Base-by-base conservation (phyloP, 2,329 filamentous ascomycete species). In the Ophiostoma himal-ulmi region DNA sequence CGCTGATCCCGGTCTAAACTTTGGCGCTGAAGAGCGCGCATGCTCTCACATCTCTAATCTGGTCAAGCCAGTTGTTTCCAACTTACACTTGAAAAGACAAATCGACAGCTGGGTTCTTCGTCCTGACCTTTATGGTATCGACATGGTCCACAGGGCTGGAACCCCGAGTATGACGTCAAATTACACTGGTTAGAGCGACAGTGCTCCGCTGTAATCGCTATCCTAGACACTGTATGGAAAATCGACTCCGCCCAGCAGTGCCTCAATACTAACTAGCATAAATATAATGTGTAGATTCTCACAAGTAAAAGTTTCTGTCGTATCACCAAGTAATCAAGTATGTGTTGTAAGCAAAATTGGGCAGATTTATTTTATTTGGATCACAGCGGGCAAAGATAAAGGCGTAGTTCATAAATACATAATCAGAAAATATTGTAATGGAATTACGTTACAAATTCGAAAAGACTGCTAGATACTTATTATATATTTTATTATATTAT, bases 191-290 rank as follows among this genome's bases (percentile, higher is more conserved):
- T 39, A 10, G 17, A 26, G 20, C 62, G 11, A 11, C 6, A 39
- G 62, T 22, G 36, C 62, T 65, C 36, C 36, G 36, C 62, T 65
- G 36, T 65, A 7, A 13, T 39, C 13, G 7, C 36, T 39, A 17
- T 60, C 20, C 22, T 65, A 37, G 57, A 64, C 34, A 37, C 8
- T 7, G 7, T 57, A 37, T 64, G 34, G 30, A 65, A 65, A 39
- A 65, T 36, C 34, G 17, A 41, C 36, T 65, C 62, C 20, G 62
- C 62, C 62, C 62, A 65, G 36, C 62, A 65, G 36, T 26, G 62
- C 62, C 62, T 65, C 62, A 62, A 62, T 62, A 4, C 7, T 7
- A 17, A 13, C 11, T 8, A 26, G n/a, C n/a, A 22, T 10, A 5
- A 57, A 3, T 5, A 64, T n/a, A 30, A 11, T 30, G 10, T 34